Percentiles rank a stretch among this genome's conserved stretches.
Evolutionary conservation across 2,329 filamentous ascomycete genomes (phyloP).

Genomic region (Clarireedia monteithiana): DNA sequence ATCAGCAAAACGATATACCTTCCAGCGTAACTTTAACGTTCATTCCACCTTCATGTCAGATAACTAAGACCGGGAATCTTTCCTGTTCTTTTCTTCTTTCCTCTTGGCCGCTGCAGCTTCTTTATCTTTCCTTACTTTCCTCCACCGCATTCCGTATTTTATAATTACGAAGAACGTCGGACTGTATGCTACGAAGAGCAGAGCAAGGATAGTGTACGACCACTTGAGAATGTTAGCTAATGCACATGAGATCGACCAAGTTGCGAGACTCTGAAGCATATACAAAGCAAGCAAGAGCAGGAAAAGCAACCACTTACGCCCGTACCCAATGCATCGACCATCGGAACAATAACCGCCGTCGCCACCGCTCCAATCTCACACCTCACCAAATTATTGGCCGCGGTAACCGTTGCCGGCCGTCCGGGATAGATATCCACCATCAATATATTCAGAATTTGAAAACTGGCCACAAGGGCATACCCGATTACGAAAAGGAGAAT

Average conservation of each 20-base stretch:
- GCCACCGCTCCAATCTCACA: conserved; percentile 47
- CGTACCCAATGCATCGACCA: conserved; percentile 42
- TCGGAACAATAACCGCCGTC: conserved; percentile 43
- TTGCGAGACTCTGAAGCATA: no score
- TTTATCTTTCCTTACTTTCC: neutral
- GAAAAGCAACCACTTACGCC: conserved; percentile 25
- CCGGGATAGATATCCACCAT: conserved; percentile 44
- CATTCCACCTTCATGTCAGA: no score
- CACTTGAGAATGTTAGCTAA: conserved; percentile 25
- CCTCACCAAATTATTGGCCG: conserved; percentile 48
- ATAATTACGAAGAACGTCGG: neutral
- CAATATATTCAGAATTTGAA: conserved; percentile 42
- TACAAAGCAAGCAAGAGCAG: no score
- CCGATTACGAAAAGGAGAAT: conserved; percentile 41
- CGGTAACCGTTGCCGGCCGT: conserved; percentile 35
- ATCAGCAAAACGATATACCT: no score
- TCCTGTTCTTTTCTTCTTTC: neutral
- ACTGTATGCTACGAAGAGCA: conserved; percentile 21
- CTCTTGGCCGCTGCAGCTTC: neutral
- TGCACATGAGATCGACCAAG: neutral
- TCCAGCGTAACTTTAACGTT: no score
- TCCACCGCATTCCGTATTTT: neutral
- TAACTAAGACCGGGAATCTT: neutral
- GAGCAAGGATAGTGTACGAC: conserved; percentile 42
- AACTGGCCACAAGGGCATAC: conserved; percentile 44